Evolutionary conservation across 202 grass and related monocot species (phyloP), one percentile per base, ranked within the genome.

Genomic region (Musa balbisiana): DNA sequence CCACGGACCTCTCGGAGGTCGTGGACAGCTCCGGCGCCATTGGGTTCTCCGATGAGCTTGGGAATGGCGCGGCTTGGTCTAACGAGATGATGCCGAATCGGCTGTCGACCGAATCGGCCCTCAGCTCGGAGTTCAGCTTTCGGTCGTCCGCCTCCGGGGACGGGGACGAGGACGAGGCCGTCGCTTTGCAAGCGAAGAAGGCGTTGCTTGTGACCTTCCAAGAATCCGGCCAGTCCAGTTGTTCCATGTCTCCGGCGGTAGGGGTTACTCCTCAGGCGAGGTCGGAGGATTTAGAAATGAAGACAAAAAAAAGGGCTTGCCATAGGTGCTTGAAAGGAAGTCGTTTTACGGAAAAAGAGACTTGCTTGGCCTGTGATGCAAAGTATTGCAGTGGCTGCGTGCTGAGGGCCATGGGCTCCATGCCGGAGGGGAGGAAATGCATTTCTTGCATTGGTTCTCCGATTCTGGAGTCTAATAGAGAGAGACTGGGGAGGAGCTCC

Each of bases 371-470:
- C 58, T 99, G 95, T 60, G 88, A 82, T 9, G 91, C 89, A 23
- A 87, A 90, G 19, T 99, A 95, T 78, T 99, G 95, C 55, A 29
- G 68, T 2, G 82, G 73, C 0, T 99, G 95, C 63, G 67, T 99
- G 22, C 75, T 99, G 70, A 75, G 81, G n/a, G 89, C 82, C 22
- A 99, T 99, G 95, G 91, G 95, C 8, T 99, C 95, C 76, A 99
- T 99, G 95, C 95, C 87, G 6, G 95, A 99, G 80, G 91, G 95
- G 0, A 83, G 95, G 70, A 95, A 99, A 74, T 99, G 91, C 53
- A 60, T 90, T 11, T 33, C 26, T 15, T 99, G 95, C 89, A 95
- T 99, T 14, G 89, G 91, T 8, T 63, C 55, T 17, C 91, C 95
- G 0, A 80, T 99, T 65, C 73, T 75, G 52, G 91, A 99, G 83